These are phyloP conservation scores for Leishmania tarentolae DNA, from an alignment of 208 protist genomes.

Conservation along the genomic window DNA sequence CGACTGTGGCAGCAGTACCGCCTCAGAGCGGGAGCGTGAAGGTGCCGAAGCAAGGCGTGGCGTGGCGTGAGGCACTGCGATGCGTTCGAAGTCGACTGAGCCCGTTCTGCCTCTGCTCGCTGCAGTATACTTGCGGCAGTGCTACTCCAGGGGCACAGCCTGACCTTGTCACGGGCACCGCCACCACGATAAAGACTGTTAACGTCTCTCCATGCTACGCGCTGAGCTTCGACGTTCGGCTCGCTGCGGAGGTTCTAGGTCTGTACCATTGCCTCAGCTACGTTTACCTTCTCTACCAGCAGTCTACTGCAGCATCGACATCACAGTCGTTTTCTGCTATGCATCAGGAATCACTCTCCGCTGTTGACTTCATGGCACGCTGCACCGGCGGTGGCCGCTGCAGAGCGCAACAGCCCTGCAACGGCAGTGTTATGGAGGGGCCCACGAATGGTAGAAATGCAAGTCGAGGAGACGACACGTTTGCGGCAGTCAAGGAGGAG, in stretches of 20 bases:
- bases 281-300: slow-evolving; percentile 22
- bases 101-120: slow-evolving; percentile 25
- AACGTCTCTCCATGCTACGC: slow-evolving; percentile 1
- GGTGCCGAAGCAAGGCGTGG: background rate
- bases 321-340: background rate
- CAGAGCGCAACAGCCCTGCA: background rate
- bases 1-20: background rate
- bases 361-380: background rate
- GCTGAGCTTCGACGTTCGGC: slow-evolving; percentile 17
- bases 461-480: background rate
- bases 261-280: slow-evolving; percentile 28
- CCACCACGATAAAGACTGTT: background rate
- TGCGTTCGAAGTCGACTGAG: slow-evolving; percentile 21
- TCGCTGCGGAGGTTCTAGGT: slow-evolving; percentile 25
- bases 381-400: background rate
- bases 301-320: background rate
- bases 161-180: background rate
- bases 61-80: slow-evolving; percentile 7
- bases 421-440: background rate
- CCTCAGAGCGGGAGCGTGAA: background rate
- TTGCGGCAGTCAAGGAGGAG: background rate
- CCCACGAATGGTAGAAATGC: background rate
- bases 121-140: background rate
- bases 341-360: background rate
- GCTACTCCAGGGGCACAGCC: background rate